Evolutionary conservation across 164 flowering plant species (phyloP).

Genomic region (Echeveria elegans): DNA sequence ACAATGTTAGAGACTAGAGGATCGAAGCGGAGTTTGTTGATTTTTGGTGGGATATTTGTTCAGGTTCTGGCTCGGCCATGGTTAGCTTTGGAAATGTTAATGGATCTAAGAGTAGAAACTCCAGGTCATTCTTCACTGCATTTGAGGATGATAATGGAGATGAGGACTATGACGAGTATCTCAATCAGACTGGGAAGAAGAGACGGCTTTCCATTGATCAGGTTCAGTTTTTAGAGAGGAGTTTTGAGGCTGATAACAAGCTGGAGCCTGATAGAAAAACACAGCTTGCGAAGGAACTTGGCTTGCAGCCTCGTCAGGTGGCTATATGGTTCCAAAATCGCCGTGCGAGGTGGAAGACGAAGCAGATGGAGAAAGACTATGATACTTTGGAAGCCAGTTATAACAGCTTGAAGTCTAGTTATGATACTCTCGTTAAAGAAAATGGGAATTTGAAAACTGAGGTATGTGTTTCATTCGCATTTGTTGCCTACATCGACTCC

Average conservation of each 20-base stretch:
- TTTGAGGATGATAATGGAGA: slow-evolving; percentile 50
- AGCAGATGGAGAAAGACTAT: slow-evolving; percentile 41
- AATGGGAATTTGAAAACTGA: slow-evolving; percentile 52
- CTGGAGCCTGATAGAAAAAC: slow-evolving; percentile 76
- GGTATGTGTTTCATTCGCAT: slow-evolving; percentile 23
- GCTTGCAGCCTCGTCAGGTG: slow-evolving; percentile 71
- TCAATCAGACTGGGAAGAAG: slow-evolving; percentile 67
- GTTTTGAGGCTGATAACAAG: slow-evolving; percentile 71
- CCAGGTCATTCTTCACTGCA: slow-evolving; percentile 29
- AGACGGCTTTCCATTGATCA: slow-evolving; percentile 57
- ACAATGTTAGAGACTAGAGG: no score
- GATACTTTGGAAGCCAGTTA: slow-evolving; percentile 27
- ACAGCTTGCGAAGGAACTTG: slow-evolving; percentile 62
- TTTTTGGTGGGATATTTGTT: neutral
- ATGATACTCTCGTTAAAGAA: slow-evolving; percentile 47
- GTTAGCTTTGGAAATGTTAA: slow-evolving; percentile 43
- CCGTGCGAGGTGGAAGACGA: slow-evolving; percentile 47
- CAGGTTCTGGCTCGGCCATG: slow-evolving; percentile 56
- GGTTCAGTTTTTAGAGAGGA: slow-evolving; percentile 59
- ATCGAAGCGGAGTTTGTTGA: neutral
- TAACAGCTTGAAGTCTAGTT: slow-evolving; percentile 45
- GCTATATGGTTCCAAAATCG: slow-evolving; percentile 57
- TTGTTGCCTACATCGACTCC: neutral
- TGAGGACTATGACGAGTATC: slow-evolving; percentile 51
- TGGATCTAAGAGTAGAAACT: slow-evolving; percentile 19